Conservation (phyloP, 2,329 filamentous ascomycete species). For the Clonostachys byssicola region DNA sequence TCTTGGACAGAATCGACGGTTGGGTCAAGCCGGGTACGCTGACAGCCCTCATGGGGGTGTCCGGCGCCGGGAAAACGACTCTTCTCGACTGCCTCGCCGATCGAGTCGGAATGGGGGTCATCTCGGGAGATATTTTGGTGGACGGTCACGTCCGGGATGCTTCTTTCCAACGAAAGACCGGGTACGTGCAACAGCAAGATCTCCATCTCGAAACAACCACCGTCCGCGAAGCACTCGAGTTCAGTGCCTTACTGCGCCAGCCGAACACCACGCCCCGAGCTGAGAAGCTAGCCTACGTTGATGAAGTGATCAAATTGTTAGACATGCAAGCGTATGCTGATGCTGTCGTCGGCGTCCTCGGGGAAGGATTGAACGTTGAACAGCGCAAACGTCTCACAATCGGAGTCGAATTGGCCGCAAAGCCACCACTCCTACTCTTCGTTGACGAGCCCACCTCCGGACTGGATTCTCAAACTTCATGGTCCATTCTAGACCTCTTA, state of each 20-base stretch:
- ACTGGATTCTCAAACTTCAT: conserved; percentile 49
- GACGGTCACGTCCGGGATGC: conserved; percentile 61
- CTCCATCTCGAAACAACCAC: conserved; percentile 29
- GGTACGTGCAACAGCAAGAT: conserved; percentile 65
- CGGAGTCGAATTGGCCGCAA: conserved; percentile 31
- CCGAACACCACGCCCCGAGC: conserved; percentile 65
- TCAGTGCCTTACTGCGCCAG: conserved; percentile 82
- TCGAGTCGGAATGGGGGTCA: conserved; percentile 64
- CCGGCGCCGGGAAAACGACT: conserved; percentile 52
- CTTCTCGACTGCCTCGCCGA: conserved; percentile 57
- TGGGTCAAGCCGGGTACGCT: conserved; percentile 87
- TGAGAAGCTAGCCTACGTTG: conserved; percentile 69
- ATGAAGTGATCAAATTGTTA: conserved; percentile 44
- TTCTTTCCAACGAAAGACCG: conserved; percentile 65
- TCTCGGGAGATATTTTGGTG: conserved; percentile 63
- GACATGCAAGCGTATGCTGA: conserved; percentile 49
- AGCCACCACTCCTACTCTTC: conserved; percentile 38
- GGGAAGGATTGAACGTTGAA: conserved; percentile 35
- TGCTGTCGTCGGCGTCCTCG: conserved; percentile 36
- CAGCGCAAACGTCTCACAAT: conserved; percentile 42
- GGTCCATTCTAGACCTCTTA: conserved; percentile 54
- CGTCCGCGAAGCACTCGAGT: conserved; percentile 75
- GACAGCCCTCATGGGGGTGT: conserved; percentile 69
- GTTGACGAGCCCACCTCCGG: conserved; percentile 46
- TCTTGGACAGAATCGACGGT: conserved; percentile 69